These are phyloP conservation scores for Clonostachys sp. DNA, from an alignment of 2,329 filamentous ascomycete genomes.

Conservation along the genomic window DNA sequence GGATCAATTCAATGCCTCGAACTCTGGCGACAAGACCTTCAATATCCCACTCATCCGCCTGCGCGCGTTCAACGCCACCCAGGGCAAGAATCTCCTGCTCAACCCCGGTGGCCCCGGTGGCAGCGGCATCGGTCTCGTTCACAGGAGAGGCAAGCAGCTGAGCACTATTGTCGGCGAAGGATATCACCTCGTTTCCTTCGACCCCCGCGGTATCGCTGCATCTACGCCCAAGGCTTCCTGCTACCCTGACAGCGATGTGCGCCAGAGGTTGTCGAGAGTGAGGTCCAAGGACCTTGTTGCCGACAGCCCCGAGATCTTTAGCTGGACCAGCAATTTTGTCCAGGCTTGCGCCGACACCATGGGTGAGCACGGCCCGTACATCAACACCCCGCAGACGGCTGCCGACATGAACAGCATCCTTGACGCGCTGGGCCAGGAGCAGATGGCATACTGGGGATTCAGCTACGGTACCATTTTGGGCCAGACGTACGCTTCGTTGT, in stretches of 20 bases:
- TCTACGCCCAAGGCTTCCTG: conserved; percentile 25
- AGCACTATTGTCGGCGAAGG: conserved; percentile 29
- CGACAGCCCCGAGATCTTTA: conserved; percentile 30
- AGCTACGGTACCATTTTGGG: conserved; percentile 36
- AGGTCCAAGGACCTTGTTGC: conserved; percentile 4
- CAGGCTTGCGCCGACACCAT: conserved; percentile 25
- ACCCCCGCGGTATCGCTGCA: conserved; percentile 36
- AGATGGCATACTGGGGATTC: conserved; percentile 33
- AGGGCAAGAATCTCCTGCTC: conserved; percentile 29
- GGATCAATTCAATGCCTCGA: conserved; percentile 33
- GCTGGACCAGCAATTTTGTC: conserved; percentile 21
- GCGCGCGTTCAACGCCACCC: conserved; percentile 32
- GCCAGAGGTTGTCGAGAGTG: conserved; percentile 3
- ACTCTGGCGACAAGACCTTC: conserved; percentile 29
- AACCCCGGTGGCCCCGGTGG: conserved; percentile 45
- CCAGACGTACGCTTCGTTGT: conserved; percentile 30
- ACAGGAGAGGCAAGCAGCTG: conserved; percentile 25
- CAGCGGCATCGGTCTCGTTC: conserved; percentile 30
- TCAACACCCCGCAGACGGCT: conserved; percentile 44
- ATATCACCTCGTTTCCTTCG: conserved; percentile 41
- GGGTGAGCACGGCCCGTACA: conserved; percentile 35
- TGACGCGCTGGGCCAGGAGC: conserved; percentile 56
- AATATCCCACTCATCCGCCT: conserved; percentile 37
- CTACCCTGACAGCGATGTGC: conserved; percentile 27
- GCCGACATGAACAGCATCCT: conserved; percentile 57